Base-by-base conservation (phyloP, 805 yeast species). In the Ogataea trehalophila region DNA sequence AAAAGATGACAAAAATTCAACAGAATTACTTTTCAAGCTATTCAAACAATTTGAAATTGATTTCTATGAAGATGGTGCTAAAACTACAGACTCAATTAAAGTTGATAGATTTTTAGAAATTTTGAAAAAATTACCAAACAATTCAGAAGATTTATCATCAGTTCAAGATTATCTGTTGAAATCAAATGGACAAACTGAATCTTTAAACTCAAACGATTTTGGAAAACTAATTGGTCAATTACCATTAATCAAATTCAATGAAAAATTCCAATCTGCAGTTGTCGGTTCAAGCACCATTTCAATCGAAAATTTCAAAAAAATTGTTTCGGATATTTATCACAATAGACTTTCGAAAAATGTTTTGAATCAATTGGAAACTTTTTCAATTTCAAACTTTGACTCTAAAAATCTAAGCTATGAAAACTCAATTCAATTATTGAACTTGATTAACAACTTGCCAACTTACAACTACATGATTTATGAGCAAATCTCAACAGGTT, bases 331-430 rank as follows among this genome's bases (percentile, higher is more conserved):
- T 7, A 53, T 65, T 13, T 66, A 62, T 48, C 61, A 66, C 44
- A 37, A 54, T 36, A 59, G 66, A 43, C 48, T 68, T 16, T 66
- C 71, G 6, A 34, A 44, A 9, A 84, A 84, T 58, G 83, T 89
- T 31, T 69, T 80, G 45, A 70, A 74, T 43, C 95, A 90, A 62
- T 80, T 87, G 16, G 76, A 79, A 46, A 17, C 43, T 7, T 59
- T 63, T 29, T 57, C 66, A 2, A 35, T 16, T 18, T 44, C 61
- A n/a, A 71, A 68, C 44, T 75, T 68, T 23, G 75, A 69, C 8
- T 34, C 42, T 4, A 72, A 71, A 2, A 70, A 71, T 51, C 68
- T 79, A 47, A 69, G 75, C 44, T 75, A 74, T 57, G 71, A 74
- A 48, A 73, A 74, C 53, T 74, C 83, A 14, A 66, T 73, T 6